Evolutionary conservation across 352 stramenopile genomes (phyloP).

Genomic region (Peronospora farinosa): DNA sequence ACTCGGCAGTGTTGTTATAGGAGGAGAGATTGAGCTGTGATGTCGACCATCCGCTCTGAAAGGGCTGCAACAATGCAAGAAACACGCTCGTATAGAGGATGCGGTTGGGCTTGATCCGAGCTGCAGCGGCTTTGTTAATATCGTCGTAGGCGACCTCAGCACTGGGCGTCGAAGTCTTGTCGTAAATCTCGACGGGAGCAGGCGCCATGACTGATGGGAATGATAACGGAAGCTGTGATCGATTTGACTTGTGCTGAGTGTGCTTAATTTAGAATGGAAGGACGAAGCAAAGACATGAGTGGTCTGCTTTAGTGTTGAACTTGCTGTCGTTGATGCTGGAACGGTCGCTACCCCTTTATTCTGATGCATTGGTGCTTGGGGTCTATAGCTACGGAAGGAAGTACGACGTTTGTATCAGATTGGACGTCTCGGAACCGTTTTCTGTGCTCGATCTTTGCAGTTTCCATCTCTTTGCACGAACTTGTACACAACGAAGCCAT

Average conservation of each 20-base stretch:
- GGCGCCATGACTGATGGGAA: slow-evolving; percentile 10
- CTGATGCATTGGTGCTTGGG: too few relatives aligned
- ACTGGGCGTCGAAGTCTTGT: slow-evolving; percentile 10
- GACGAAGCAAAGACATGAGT: too few relatives aligned
- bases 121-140: slow-evolving; percentile 16
- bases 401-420: too few relatives aligned
- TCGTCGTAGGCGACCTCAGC: slow-evolving; percentile 13
- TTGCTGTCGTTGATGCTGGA: too few relatives aligned
- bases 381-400: too few relatives aligned
- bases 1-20: slow-evolving; percentile 48
- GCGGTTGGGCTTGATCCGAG: slow-evolving; percentile 26
- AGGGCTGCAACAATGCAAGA: slow-evolving; percentile 34
- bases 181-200: slow-evolving; percentile 8
- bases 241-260: slow-evolving; percentile 8
- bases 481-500: too few relatives aligned
- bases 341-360: too few relatives aligned
- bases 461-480: too few relatives aligned
- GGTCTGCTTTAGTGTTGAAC: too few relatives aligned
- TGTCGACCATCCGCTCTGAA: slow-evolving; percentile 52
- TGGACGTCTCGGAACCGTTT: too few relatives aligned
- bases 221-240: not conserved
- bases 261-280: too few relatives aligned
- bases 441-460: too few relatives aligned
- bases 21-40: slow-evolving; percentile 59
- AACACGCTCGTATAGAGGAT: slow-evolving; percentile 43